Evolutionary conservation across 1,139 yeast species (phyloP), one percentile per base, ranked within the genome.

Genomic region (Magnusiomyces magnusii): DNA sequence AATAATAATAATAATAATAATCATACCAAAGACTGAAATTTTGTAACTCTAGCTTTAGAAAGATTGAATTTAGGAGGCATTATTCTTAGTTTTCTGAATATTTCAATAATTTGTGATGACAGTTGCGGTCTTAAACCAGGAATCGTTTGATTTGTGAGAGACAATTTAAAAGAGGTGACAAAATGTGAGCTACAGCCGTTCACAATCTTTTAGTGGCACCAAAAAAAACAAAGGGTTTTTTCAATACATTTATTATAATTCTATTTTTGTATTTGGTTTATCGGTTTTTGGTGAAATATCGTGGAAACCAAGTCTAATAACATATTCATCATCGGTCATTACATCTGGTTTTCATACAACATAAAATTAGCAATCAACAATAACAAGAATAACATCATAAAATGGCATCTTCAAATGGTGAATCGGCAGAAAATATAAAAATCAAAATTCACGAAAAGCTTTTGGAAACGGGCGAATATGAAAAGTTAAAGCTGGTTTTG

Each of bases 381-480:
- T 21, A 24, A 51, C 42, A 51, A 51, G 21, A 31, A 50, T 27
- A 9, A 25, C n/a, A 3, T 21, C 53, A 51, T 15, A 3, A 34
- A n/a, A n/a, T n/a, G n/a, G 9, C 25, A 51, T 25, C 39, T 17
- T 10, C n/a, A 25, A 41, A 41, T 15, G 17, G 7, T 17, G 47
- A 41, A 5, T 41, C 47, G 17, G 19, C 75, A 61, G 80, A 83
- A 60, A 80, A 78, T 59, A 77, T 86, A 51, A 83, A 82, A 69
- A 76, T 83, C 9, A 82, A 83, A 68, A 85, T 87, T 55, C 90
- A 86, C 67, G 82, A 83, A 61, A 85, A 84, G 66, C 78, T 90
- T 53, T 83, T 89, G 2, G 80, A 86, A 51, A 81, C 91, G 31
- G 97, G 97, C 0, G 87, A 86, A 72, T 90, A 89, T 71, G 93